Evolutionary conservation across 768 basidiomycete species (phyloP), one percentile per base, ranked within the genome.

Genomic region (Agrocybe pediades): DNA sequence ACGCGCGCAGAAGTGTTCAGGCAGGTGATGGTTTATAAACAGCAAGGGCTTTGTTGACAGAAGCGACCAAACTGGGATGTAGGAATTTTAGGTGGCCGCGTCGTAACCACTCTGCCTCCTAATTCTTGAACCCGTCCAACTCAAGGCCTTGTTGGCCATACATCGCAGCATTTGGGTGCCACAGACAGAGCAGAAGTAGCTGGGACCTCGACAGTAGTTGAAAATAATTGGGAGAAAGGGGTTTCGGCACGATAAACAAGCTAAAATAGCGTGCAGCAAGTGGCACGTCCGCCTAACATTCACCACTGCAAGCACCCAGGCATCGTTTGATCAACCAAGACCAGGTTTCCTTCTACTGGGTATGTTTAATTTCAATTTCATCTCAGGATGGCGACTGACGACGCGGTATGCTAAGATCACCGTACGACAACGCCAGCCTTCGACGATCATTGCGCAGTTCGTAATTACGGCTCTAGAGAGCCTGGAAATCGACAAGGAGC

Each of bases 381-480:
- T 21, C 29, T 9, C 21, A 62, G 29, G 21, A 62, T 61, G 62
- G 57, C 61, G 15, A 51, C 56, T 57, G 55, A 62, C 36, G 20
- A 20, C 33, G 57, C 55, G 9, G 26, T 58, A 49, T 62, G 61
- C 27, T 64, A 70, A 68, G 59, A 64, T 52, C 65, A 68, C 61
- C 65, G 64, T 54, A 67, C 63, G 58, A 67, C 53, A 49, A 58
- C 59, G 33, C 33, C 33, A 49, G 56, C 62, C 45, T 51, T 53
- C 57, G 56, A 59, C 62, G 60, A 49, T 51, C 64, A 24, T 41
- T 65, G n/a, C n/a, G n/a, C 47, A 36, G 53, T 41, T 54, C 60
- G 45, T 55, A 64, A 27, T 54, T 61, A 41, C 58, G 54, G 26
- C 60, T 64, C 44, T 66, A 65, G 64, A 61, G 51, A 58, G 60